A percentile compares a stretch with the other conserved stretches of the same genome.
Conservation (phyloP, 345 rosid genomes). For the Eucalyptus coolabah region DNA sequence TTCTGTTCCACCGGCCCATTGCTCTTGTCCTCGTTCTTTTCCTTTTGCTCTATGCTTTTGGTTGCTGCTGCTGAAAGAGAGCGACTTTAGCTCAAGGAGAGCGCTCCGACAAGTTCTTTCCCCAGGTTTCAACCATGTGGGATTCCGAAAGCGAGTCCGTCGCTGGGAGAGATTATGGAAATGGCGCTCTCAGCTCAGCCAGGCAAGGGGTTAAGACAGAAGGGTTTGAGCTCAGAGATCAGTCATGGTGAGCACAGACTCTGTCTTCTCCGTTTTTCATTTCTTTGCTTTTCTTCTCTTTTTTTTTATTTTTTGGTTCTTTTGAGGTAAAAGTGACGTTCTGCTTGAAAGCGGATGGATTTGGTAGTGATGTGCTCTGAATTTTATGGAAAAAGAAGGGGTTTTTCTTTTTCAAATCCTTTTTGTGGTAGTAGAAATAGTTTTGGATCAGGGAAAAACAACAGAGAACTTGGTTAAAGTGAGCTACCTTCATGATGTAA, state of each 20-base stretch:
- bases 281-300: not conserved
- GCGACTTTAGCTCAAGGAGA: not conserved
- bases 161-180: constrained; percentile 61
- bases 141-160: constrained; percentile 69
- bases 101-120: not conserved
- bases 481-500: not conserved
- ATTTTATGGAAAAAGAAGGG: not conserved
- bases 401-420: not conserved
- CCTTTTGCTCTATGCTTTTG: not conserved
- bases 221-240: constrained; percentile 81
- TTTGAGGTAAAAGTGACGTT: not conserved
- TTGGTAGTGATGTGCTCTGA: not conserved
- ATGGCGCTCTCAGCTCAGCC: constrained; percentile 54
- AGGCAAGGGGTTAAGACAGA: constrained; percentile 66
- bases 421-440: not conserved
- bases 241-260: constrained; percentile 51
- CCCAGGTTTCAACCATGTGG: constrained; percentile 47
- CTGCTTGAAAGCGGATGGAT: not conserved
- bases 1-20: not conserved
- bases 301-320: no score
- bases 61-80: not conserved
- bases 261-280: not conserved
- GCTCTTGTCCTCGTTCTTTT: not conserved
- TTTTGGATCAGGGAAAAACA: not conserved
- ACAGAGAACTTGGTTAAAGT: not conserved